Evolutionary conservation across 2,329 filamentous ascomycete genomes (phyloP).

Genomic region (Neurospora sp.): DNA sequence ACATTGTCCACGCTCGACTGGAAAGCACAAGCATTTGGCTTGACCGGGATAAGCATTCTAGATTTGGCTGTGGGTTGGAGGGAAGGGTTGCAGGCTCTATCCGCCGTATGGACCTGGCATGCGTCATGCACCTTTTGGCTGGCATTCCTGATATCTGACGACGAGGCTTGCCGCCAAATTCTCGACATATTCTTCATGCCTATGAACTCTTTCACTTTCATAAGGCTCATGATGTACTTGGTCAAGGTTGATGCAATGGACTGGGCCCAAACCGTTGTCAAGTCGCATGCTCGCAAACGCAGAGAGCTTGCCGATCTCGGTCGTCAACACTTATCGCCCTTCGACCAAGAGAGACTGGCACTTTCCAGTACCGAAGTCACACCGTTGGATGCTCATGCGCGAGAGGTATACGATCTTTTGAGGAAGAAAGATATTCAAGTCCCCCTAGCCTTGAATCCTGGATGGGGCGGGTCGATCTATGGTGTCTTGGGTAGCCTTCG

Average conservation of each 20-base stretch:
- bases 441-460: not conserved
- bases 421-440: accelerated
- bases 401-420: not conserved
- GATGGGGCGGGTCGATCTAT: not conserved
- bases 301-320: not conserved
- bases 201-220: not conserved
- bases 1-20: not conserved
- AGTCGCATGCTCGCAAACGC: not conserved
- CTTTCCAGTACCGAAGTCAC: not conserved
- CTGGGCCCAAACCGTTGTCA: not conserved
- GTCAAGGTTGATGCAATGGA: not conserved
- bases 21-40: not conserved
- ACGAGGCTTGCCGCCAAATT: not conserved
- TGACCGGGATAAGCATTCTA: not conserved
- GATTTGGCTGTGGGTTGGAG: not conserved
- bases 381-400: not conserved
- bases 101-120: not conserved
- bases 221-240: not conserved
- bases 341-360: not conserved
- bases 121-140: not conserved
- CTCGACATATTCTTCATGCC: not conserved
- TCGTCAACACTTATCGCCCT: not conserved
- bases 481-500: not conserved
- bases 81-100: not conserved
- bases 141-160: not conserved